A percentile compares a stretch with the other conserved stretches of the same genome.
Evolutionary conservation across 164 flowering plant genomes (phyloP).

Genomic region (Annona squamosa): DNA sequence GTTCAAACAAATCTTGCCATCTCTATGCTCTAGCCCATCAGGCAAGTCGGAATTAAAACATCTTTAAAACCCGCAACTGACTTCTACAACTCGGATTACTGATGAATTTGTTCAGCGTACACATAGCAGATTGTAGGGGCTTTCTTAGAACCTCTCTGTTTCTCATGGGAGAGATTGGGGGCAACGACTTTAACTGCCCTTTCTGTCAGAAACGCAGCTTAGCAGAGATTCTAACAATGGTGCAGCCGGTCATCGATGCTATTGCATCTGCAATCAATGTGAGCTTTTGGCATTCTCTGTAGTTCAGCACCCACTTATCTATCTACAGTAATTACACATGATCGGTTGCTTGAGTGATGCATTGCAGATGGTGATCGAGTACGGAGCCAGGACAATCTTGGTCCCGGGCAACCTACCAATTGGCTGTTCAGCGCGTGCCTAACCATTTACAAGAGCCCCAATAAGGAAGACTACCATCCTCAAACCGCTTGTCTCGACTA

Average conservation of each 20-base stretch:
- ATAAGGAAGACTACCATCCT: conserved; percentile 28
- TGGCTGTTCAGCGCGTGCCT: conserved; percentile 44
- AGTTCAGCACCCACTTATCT: too few relatives aligned
- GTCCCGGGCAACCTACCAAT: conserved; percentile 50
- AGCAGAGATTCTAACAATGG: conserved; percentile 12
- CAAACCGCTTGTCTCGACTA: conserved; percentile 39
- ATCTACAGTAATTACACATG: too few relatives aligned
- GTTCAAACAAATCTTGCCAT: conserved; percentile 22
- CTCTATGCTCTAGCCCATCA: neutral
- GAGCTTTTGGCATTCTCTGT: neutral
- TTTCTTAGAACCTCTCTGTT: conserved; percentile 19
- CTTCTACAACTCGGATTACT: too few relatives aligned
- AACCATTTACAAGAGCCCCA: conserved; percentile 24
- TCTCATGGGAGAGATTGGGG: conserved; percentile 38
- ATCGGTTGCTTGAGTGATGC: neutral
- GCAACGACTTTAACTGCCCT: conserved; percentile 29
- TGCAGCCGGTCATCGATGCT: conserved; percentile 16
- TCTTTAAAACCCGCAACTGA: too few relatives aligned
- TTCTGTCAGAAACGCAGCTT: conserved; percentile 12
- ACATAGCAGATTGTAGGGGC: conserved; percentile 17
- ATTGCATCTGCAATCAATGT: conserved; percentile 21
- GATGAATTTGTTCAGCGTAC: too few relatives aligned
- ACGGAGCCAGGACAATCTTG: conserved; percentile 46
- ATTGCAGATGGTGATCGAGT: conserved; percentile 35
- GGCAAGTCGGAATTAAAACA: neutral